Evolutionary conservation across 768 basidiomycete species (phyloP).

Genomic region (Podaxis carcinomalis): DNA sequence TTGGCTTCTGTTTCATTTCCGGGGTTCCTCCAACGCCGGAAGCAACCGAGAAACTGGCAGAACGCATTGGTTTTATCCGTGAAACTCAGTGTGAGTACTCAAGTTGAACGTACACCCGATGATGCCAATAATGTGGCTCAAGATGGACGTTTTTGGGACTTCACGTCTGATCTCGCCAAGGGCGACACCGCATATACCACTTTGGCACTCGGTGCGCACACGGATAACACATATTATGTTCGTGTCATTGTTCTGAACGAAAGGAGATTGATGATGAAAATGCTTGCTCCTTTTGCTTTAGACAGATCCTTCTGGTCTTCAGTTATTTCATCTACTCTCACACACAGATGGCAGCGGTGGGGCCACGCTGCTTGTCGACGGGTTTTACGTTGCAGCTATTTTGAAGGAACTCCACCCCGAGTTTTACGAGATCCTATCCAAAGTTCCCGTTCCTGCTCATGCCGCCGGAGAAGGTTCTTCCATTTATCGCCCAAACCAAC

Average conservation of each 20-base stretch:
- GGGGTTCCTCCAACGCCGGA: constrained; percentile 79
- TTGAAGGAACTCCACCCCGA: constrained; percentile 70
- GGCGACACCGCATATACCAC: constrained; percentile 96
- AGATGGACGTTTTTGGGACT: constrained; percentile 98
- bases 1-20: constrained; percentile 85
- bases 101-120: neutral
- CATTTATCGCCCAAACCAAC: constrained; percentile 55
- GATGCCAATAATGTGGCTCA: neutral
- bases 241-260: constrained; percentile 17
- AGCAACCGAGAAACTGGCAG: constrained; percentile 75
- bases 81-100: constrained; percentile 58
- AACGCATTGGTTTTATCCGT: constrained; percentile 82
- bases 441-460: constrained; percentile 71
- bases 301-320: constrained; percentile 95
- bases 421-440: constrained; percentile 64
- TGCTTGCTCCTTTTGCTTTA: constrained; percentile 22
- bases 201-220: constrained; percentile 81
- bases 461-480: constrained; percentile 74
- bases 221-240: constrained; percentile 66
- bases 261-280: neutral
- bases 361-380: constrained; percentile 89
- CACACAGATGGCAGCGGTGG: constrained; percentile 82
- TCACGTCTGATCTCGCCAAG: constrained; percentile 85
- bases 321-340: constrained; percentile 91
- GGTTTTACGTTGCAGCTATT: constrained; percentile 85